Percentiles rank a stretch among this genome's conserved stretches.
phyloP scores from a whole-genome alignment of 805 yeast species.

The Candida gorgasii region DNA sequence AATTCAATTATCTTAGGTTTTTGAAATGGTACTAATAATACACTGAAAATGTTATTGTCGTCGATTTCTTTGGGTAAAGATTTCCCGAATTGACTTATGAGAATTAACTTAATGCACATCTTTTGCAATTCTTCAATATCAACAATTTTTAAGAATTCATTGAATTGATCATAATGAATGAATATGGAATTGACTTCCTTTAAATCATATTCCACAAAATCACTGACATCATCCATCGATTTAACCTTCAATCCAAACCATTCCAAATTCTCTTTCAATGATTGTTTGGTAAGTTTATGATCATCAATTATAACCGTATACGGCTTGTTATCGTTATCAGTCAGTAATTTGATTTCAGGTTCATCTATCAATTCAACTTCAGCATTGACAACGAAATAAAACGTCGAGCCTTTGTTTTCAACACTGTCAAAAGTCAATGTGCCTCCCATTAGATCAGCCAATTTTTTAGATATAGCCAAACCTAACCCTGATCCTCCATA shows the following conservation, averaged over 20 bases:
- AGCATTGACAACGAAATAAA: constrained; percentile 36
- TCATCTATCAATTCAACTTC: constrained; percentile 25
- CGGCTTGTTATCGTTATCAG: neutral
- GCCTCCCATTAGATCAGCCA: constrained; percentile 53
- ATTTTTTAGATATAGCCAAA: constrained; percentile 47
- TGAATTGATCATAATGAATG: constrained; percentile 21
- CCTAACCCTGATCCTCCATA: constrained; percentile 58
- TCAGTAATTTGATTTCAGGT: constrained; percentile 18
- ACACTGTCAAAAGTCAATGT: constrained; percentile 44
- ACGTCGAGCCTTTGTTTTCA: constrained; percentile 50
- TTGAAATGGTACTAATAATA: constrained; percentile 32
- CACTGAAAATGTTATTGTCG: constrained; percentile 20
- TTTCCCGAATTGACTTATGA: constrained; percentile 32
- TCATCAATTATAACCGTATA: constrained; percentile 29
- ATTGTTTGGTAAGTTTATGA: constrained; percentile 29
- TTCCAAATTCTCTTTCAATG: constrained; percentile 34
- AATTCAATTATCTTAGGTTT: constrained; percentile 22
- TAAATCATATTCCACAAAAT: constrained; percentile 9
- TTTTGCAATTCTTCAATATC: neutral
- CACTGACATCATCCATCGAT: constrained; percentile 18
- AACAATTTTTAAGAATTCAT: constrained; percentile 11
- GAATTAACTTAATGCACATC: constrained; percentile 15
- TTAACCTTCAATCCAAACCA: constrained; percentile 35
- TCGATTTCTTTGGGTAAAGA: constrained; percentile 23
- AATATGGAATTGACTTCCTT: constrained; percentile 21